These are phyloP conservation scores for Hsuehochloa calcarea DNA, from an alignment of 176 grass and related monocot genomes.

Conservation along the genomic window DNA sequence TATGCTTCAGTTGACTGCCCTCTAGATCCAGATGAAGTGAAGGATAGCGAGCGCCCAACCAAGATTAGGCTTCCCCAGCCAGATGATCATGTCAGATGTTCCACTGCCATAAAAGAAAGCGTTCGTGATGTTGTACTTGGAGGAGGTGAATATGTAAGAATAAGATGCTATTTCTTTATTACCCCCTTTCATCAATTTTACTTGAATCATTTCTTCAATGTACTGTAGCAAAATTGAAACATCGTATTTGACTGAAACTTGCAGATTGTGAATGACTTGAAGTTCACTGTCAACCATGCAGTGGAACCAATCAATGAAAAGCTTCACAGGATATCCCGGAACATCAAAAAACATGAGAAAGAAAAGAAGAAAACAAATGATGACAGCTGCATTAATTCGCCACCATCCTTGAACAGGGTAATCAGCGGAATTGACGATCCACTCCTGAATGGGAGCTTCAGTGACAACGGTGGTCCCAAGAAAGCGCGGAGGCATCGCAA, in stretches of 20 bases:
- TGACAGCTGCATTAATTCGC: slow-evolving; percentile 64
- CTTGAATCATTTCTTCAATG: not conserved
- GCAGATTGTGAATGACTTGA: slow-evolving; percentile 96
- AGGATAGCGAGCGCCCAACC: slow-evolving; percentile 66
- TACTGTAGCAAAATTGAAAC: not conserved
- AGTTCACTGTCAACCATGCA: slow-evolving; percentile 86
- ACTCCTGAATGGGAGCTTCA: slow-evolving; percentile 67
- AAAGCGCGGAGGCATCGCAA: slow-evolving; percentile 50
- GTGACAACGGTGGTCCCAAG: slow-evolving; percentile 59
- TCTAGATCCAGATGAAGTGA: slow-evolving; percentile 86
- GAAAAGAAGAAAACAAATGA: slow-evolving; percentile 63
- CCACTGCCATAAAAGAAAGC: slow-evolving; percentile 76
- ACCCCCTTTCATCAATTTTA: not conserved
- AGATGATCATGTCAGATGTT: slow-evolving; percentile 38
- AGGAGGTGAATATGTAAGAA: slow-evolving; percentile 87
- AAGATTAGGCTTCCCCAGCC: slow-evolving; percentile 70
- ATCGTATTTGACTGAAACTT: not conserved
- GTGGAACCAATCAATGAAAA: slow-evolving; percentile 84
- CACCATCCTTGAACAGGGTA: slow-evolving; percentile 44
- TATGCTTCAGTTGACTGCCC: slow-evolving; percentile 80
- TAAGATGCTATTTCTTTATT: not conserved
- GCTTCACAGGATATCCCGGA: slow-evolving; percentile 79
- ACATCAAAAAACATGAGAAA: slow-evolving; percentile 77
- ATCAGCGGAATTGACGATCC: slow-evolving; percentile 90
- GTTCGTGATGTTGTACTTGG: slow-evolving; percentile 83